Percentiles rank a stretch among this genome's conserved stretches.
phyloP scores from a whole-genome alignment of 108 stramenopile species.

The Stephanodiscus triporus region DNA sequence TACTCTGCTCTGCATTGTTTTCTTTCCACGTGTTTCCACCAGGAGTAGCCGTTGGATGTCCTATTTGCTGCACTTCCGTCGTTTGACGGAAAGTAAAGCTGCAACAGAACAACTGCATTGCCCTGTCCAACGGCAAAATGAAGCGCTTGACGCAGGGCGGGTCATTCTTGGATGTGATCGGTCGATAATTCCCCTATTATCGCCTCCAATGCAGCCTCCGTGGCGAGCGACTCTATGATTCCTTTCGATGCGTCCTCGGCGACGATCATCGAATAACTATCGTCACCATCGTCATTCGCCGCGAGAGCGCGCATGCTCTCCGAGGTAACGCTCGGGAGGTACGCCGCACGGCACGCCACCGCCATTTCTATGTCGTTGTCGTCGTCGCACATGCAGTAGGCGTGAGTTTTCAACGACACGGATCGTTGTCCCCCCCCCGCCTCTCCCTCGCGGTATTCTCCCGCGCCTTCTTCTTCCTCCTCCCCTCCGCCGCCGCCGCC shows the following conservation, averaged over 20 bases:
- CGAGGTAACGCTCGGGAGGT: slow-evolving; percentile 66
- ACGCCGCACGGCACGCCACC: slow-evolving; percentile 67
- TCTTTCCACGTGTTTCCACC: neutral
- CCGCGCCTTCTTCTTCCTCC: too few species aligned
- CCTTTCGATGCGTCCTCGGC: slow-evolving; percentile 28
- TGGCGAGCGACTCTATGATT: slow-evolving; percentile 34
- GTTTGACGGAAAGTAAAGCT: too few species aligned
- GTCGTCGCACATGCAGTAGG: slow-evolving; percentile 84
- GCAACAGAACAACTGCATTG: too few species aligned
- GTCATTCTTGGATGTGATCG: neutral
- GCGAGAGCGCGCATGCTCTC: slow-evolving; percentile 45
- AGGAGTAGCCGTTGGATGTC: neutral
- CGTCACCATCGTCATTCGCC: neutral
- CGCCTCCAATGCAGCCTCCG: slow-evolving; percentile 44
- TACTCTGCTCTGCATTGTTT: neutral
- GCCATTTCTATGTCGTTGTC: slow-evolving; percentile 92
- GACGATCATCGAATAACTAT: slow-evolving; percentile 16
- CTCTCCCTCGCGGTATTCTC: too few species aligned
- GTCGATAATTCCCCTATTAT: slow-evolving; percentile 16
- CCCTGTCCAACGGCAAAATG: too few species aligned
- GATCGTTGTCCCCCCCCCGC: neutral
- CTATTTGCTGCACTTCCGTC: neutral
- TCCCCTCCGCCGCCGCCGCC: too few species aligned
- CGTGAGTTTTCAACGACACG: slow-evolving; percentile 30
- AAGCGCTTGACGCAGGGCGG: too few species aligned